These are phyloP conservation scores for Alternaria metachromatica DNA, from an alignment of 2,329 filamentous ascomycete species.

Conservation along the genomic window DNA sequence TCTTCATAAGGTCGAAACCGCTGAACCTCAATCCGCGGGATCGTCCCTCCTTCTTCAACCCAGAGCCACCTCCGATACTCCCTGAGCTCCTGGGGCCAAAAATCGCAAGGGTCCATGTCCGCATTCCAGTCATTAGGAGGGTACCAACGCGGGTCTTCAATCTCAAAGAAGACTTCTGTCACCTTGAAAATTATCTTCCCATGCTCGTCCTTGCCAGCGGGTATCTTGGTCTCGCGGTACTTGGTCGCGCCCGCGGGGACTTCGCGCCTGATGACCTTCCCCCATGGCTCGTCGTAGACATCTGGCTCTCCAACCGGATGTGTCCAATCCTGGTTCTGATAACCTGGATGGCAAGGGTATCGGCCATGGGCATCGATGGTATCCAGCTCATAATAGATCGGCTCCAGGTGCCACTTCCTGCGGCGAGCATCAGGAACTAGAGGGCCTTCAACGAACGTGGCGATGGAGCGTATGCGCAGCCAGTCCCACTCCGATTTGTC, in stretches of 20 bases:
- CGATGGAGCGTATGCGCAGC: conserved; percentile 1
- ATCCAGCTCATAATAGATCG: neutral
- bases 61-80: neutral
- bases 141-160: neutral
- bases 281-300: neutral
- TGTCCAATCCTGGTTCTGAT: neutral
- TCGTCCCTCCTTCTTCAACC: neutral
- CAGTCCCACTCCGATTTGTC: conserved; percentile 2
- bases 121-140: neutral
- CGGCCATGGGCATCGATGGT: neutral
- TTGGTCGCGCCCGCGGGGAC: neutral
- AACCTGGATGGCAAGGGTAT: conserved; percentile 9
- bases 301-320: neutral
- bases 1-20: neutral
- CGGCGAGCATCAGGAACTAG: neutral
- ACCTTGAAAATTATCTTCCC: neutral
- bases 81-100: neutral
- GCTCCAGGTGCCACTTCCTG: neutral
- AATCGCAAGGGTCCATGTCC: neutral
- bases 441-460: neutral
- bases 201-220: neutral
- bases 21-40: neutral
- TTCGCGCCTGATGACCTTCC: neutral
- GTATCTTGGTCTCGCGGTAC: neutral
- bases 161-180: neutral